phyloP scores from a whole-genome alignment of 257 asterid genomes.

The Solanum lycopersicoides region DNA sequence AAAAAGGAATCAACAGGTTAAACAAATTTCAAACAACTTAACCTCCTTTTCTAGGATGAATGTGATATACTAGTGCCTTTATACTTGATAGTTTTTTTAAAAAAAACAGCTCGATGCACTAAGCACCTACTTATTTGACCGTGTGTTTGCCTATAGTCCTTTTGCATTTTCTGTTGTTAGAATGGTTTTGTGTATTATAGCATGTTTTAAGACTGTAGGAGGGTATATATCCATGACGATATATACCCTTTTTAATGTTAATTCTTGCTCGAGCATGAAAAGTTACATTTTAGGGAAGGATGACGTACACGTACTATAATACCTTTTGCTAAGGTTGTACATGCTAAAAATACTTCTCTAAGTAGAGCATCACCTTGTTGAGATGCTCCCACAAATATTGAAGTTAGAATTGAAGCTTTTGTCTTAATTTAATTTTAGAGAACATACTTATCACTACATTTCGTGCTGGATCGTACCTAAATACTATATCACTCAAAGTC shows the following conservation, averaged over 20 bases:
- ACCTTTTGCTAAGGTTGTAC: background rate
- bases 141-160: too few species aligned
- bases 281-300: background rate
- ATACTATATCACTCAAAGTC: background rate
- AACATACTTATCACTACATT: background rate
- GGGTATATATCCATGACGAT: background rate
- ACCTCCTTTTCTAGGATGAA: background rate
- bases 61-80: background rate
- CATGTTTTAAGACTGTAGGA: background rate
- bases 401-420: background rate
- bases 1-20: background rate
- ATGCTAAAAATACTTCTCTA: background rate
- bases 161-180: too few species aligned
- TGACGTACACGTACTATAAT: background rate
- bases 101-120: background rate
- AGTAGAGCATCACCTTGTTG: background rate
- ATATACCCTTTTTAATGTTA: background rate
- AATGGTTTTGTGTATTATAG: background rate
- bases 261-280: background rate
- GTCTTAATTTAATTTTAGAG: background rate
- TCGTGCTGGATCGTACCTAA: background rate
- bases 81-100: background rate
- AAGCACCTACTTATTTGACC: too few species aligned
- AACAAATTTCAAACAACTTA: background rate
- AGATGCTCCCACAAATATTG: background rate